These are phyloP conservation scores for Fraxinus baroniana DNA, from an alignment of 305 asterid species.

Conservation along the genomic window DNA sequence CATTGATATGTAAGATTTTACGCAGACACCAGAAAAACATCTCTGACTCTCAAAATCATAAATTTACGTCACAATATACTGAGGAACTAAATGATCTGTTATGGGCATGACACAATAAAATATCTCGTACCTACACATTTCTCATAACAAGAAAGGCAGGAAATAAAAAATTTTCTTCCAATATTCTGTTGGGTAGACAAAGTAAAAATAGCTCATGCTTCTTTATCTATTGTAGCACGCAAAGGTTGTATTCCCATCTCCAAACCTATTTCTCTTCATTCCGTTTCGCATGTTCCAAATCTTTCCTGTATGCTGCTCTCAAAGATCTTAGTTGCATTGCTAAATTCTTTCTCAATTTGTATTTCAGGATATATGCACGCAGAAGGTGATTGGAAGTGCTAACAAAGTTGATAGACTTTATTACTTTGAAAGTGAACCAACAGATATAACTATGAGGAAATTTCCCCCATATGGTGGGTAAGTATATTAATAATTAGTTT, in stretches of 20 bases:
- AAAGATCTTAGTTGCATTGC: neutral
- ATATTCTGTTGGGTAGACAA: neutral
- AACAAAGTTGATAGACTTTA: neutral
- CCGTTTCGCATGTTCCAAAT: neutral
- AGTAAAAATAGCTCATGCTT: neutral
- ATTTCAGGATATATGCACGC: neutral
- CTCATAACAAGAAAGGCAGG: conserved; percentile 14
- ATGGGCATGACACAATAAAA: neutral
- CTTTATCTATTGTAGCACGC: neutral
- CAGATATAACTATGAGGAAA: neutral
- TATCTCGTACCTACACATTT: conserved; percentile 15
- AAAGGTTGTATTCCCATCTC: neutral
- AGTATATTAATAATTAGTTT: neutral
- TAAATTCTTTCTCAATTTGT: neutral
- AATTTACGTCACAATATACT: neutral
- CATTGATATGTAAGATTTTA: conserved; percentile 8
- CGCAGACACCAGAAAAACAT: neutral
- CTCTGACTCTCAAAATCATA: conserved; percentile 1
- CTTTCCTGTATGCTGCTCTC: neutral
- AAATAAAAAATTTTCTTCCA: conserved; percentile 1
- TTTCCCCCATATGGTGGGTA: neutral
- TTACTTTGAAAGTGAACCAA: neutral
- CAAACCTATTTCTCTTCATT: neutral
- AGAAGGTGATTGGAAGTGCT: conserved; percentile 5
- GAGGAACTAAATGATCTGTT: neutral